These are phyloP conservation scores for Dictyostelium citrinum DNA, from an alignment of 78 protist species.

Conservation along the genomic window DNA sequence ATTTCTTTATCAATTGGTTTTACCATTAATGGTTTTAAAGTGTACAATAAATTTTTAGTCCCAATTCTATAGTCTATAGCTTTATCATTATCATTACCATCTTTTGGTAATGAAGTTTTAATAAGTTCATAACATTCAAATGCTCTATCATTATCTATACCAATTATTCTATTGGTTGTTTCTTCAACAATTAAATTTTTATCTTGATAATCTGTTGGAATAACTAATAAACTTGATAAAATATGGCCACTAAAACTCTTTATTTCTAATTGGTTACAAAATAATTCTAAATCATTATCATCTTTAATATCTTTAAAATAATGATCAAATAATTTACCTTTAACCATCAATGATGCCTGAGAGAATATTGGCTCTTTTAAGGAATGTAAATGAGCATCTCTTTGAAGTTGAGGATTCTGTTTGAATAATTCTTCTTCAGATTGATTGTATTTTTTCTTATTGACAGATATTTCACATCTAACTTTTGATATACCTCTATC, in stretches of 20 bases:
- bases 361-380: background rate
- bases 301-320: background rate
- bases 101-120: no score
- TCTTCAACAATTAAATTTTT: background rate
- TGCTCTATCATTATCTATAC: background rate
- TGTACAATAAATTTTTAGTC: background rate
- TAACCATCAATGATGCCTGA: background rate
- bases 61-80: no score
- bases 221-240: background rate
- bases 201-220: background rate
- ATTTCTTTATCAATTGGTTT: background rate
- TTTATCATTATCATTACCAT: no score
- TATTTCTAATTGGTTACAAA: background rate
- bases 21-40: background rate
- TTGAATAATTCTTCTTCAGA: no score
- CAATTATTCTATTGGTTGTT: background rate
- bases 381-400: no score
- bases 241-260: background rate
- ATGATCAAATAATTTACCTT: background rate
- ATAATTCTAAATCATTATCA: no score
- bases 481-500: no score
- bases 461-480: no score
- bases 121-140: background rate
- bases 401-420: background rate
- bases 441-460: no score